phyloP scores from a whole-genome alignment of 1,284 basidiomycete species.

The Mrakiaceae sp. region DNA sequence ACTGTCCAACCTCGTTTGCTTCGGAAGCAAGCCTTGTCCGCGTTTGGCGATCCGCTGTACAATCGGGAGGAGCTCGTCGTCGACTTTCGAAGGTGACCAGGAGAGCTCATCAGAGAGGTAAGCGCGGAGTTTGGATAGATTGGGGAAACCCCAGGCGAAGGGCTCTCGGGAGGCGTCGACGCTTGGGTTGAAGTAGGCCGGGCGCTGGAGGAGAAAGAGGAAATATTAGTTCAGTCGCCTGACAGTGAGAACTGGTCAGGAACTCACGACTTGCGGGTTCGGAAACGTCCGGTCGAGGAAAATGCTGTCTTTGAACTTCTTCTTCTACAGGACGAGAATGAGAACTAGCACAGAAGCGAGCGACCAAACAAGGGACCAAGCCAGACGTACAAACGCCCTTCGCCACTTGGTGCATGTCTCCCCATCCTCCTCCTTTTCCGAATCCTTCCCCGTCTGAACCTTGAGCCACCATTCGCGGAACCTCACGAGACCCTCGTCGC shows the following conservation, averaged over 20 bases:
- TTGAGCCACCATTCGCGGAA: slow-evolving; percentile 93
- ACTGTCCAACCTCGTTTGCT: slow-evolving; percentile 46
- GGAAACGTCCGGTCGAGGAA: slow-evolving; percentile 78
- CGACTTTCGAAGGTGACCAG: slow-evolving; percentile 78
- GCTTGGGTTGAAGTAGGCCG: slow-evolving; percentile 83
- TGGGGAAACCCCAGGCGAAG: slow-evolving; percentile 94
- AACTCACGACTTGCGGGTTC: slow-evolving; percentile 66
- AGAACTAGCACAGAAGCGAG: background rate
- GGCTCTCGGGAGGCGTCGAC: slow-evolving; percentile 86
- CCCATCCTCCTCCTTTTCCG: slow-evolving; percentile 43
- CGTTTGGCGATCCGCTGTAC: slow-evolving; percentile 80
- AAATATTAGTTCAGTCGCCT: background rate
- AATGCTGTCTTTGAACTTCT: slow-evolving; percentile 64
- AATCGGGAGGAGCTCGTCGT: slow-evolving; percentile 84
- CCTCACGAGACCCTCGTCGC: slow-evolving; percentile 63
- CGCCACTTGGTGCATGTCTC: slow-evolving; percentile 57
- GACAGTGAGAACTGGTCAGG: background rate
- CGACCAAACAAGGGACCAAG: background rate
- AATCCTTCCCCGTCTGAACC: slow-evolving; percentile 85
- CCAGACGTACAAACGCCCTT: slow-evolving; percentile 60
- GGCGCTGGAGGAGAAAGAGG: slow-evolving; percentile 46
- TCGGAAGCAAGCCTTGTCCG: slow-evolving; percentile 49
- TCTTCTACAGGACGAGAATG: slow-evolving; percentile 50
- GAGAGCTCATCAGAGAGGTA: slow-evolving; percentile 75
- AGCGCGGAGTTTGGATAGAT: slow-evolving; percentile 41